A percentile compares a stretch with the other conserved stretches of the same genome.
These are phyloP conservation scores for Coriolopsis trogii DNA, from an alignment of 1,284 basidiomycete species.

Conservation along the genomic window DNA sequence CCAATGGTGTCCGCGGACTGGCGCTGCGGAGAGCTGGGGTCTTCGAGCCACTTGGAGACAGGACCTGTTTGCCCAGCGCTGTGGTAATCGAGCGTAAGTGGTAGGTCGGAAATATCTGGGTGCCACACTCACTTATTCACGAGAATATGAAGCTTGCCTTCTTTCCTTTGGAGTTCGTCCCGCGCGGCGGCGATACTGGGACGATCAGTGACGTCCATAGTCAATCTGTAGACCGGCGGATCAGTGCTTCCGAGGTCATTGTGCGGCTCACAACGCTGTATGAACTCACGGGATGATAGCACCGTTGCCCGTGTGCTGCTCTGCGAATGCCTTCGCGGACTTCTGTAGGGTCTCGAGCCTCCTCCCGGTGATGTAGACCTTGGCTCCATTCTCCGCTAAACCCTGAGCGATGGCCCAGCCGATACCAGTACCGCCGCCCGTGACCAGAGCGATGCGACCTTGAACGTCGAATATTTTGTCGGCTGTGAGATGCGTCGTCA, in stretches of 20 bases:
- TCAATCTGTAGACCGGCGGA: constrained; percentile 44
- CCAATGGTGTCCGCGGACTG: constrained; percentile 65
- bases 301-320: constrained; percentile 44
- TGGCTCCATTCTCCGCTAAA: constrained; percentile 77
- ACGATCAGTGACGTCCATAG: constrained; percentile 73
- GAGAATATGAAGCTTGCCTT: constrained; percentile 76
- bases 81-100: constrained; percentile 2
- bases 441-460: constrained; percentile 71
- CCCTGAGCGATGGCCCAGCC: constrained; percentile 76
- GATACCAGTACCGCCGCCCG: constrained; percentile 83
- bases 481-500: constrained; percentile 25
- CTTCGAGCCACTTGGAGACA: constrained; percentile 55
- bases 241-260: too few species aligned
- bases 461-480: constrained; percentile 59
- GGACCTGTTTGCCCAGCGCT: constrained; percentile 79
- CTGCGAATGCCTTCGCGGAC: constrained; percentile 50
- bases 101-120: constrained; percentile 41
- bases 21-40: constrained; percentile 56
- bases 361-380: constrained; percentile 80
- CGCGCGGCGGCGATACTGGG: constrained; percentile 62
- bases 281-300: constrained; percentile 57
- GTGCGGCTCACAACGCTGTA: background rate
- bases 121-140: constrained; percentile 73
- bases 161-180: constrained; percentile 54
- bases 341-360: constrained; percentile 65